These are phyloP conservation scores for Trichosporon ovoides DNA, from an alignment of 1,284 basidiomycete genomes.

Conservation along the genomic window DNA sequence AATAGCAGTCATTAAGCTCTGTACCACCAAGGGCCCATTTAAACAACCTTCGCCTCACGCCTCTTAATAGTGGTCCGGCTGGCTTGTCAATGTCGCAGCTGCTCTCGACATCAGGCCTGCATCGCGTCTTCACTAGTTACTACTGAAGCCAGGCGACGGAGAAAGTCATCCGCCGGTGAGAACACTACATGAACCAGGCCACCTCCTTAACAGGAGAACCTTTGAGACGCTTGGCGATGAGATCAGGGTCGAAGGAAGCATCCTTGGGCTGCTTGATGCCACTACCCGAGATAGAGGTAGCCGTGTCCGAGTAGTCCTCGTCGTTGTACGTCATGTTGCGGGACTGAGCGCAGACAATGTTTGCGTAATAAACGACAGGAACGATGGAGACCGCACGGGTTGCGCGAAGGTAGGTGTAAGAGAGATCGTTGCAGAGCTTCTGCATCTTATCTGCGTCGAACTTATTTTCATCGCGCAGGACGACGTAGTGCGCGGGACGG, in stretches of 20 bases:
- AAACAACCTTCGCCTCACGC: too few species aligned
- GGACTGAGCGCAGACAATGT: conserved; percentile 47
- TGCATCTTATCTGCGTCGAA: conserved; percentile 45
- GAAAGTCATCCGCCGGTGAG: neutral
- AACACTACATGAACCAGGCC: conserved; percentile 1
- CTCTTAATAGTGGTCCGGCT: too few species aligned
- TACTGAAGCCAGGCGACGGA: neutral
- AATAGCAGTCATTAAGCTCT: too few species aligned
- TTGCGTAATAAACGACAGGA: conserved; percentile 40
- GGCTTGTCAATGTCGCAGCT: too few species aligned
- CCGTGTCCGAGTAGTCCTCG: conserved; percentile 18
- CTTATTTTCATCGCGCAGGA: conserved; percentile 36
- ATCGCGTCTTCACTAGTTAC: neutral
- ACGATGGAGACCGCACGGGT: conserved; percentile 47
- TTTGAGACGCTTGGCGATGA: conserved; percentile 8
- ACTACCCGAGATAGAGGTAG: conserved; percentile 8
- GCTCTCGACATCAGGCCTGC: too few species aligned
- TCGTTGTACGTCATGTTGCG: conserved; percentile 45
- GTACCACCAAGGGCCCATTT: too few species aligned
- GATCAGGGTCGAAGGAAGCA: conserved; percentile 3
- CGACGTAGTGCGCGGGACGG: conserved; percentile 49
- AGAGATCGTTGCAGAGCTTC: conserved; percentile 42
- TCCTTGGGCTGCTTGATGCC: neutral
- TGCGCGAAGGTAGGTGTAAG: conserved; percentile 48
- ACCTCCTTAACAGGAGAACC: neutral